Percentiles rank a stretch among this genome's conserved stretches.
Evolutionary conservation across 2,329 filamentous ascomycete species (phyloP).

Genomic region (Arthrobotrys entomopaga): DNA sequence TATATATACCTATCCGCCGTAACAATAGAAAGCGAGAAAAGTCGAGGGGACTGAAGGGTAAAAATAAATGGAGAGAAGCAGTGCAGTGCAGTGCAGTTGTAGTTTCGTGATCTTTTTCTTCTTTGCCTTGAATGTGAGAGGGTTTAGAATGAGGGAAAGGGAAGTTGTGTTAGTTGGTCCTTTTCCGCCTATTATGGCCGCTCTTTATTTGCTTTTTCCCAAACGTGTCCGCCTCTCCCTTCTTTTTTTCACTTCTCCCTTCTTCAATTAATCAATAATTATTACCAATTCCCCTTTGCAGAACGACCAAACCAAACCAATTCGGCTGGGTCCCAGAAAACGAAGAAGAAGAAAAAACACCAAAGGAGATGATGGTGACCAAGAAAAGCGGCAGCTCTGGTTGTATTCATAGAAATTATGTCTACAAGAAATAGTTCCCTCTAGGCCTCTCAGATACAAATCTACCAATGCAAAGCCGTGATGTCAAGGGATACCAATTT

Average conservation of each 20-base stretch:
- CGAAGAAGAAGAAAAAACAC: neutral
- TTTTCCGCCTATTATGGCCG: constrained; percentile 15
- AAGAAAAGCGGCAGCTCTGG: neutral
- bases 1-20: no score
- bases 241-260: constrained; percentile 17
- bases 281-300: neutral
- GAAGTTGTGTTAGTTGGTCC: constrained; percentile 37
- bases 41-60: no score
- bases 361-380: neutral
- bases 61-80: no score
- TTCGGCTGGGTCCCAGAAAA: neutral
- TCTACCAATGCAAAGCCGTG: no score
- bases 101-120: constrained; percentile 24
- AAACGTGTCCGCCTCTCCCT: constrained; percentile 1
- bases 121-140: constrained; percentile 38
- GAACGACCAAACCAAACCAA: neutral
- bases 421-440: no score
- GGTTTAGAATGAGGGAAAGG: constrained; percentile 25
- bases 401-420: no score
- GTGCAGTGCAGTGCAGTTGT: no score
- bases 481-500: no score
- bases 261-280: no score
- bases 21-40: no score
- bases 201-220: constrained; percentile 34
- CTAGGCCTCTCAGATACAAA: no score